Percentiles rank a stretch among this genome's conserved stretches.
Conservation (phyloP, 2,329 filamentous ascomycete species). For the Venturia aucupariae region DNA sequence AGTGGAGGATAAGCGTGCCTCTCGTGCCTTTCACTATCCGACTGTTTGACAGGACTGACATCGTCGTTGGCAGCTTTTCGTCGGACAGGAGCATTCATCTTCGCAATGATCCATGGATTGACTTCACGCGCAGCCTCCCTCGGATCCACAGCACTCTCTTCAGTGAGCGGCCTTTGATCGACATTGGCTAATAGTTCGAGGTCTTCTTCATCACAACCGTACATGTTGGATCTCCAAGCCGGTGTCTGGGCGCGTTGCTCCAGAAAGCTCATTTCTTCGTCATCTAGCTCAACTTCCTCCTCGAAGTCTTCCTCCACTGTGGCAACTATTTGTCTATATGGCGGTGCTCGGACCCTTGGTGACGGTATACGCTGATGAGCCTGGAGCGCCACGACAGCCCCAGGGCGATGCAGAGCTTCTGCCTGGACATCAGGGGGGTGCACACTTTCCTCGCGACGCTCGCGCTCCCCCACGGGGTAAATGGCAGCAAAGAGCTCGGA, state of each 20-base stretch:
- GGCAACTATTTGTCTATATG: background rate
- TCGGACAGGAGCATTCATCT: constrained; percentile 31
- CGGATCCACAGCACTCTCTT: constrained; percentile 20
- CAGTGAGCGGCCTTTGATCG: constrained; percentile 16
- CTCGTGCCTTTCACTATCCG: background rate
- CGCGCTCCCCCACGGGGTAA: constrained; percentile 23
- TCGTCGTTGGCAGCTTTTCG: constrained; percentile 3
- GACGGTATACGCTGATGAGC: background rate
- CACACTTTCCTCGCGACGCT: background rate
- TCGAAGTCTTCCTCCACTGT: background rate
- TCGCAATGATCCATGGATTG: constrained; percentile 43
- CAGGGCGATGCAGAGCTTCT: background rate
- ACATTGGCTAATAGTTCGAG: constrained; percentile 18
- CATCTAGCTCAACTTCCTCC: background rate
- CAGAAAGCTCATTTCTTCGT: constrained; percentile 2
- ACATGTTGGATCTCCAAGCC: constrained; percentile 24
- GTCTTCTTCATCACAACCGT: constrained; percentile 28
- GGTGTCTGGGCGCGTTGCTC: background rate
- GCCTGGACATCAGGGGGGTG: background rate
- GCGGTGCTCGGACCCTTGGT: background rate
- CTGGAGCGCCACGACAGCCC: background rate
- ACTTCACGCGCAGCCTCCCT: constrained; percentile 28
- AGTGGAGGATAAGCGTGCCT: background rate
- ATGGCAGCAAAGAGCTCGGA: constrained; percentile 35
- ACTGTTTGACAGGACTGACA: background rate